phyloP scores from a whole-genome alignment of 345 rosid genomes.

The Moringa oleifera region DNA sequence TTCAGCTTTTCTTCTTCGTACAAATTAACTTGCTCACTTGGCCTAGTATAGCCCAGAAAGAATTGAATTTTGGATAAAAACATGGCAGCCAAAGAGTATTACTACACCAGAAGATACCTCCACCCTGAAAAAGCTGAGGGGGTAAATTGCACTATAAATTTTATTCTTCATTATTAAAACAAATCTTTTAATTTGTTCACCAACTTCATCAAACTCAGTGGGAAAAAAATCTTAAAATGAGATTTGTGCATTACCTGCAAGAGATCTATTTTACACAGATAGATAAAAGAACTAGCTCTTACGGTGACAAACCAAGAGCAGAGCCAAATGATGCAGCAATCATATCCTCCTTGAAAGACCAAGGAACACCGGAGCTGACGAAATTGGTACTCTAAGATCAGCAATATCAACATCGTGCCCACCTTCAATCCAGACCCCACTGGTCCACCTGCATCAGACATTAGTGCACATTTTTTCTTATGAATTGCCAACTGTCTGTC shows the following conservation, averaged over 20 bases:
- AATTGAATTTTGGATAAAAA: no score
- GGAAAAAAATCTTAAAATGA: neutral
- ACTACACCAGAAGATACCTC: no score
- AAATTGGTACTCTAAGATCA: constrained; percentile 83
- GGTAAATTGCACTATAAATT: no score
- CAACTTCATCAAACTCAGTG: constrained; percentile 3
- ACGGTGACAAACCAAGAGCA: neutral
- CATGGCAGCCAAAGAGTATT: no score
- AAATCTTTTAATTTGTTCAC: constrained; percentile 8
- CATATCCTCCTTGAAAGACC: constrained; percentile 59
- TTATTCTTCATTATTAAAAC: neutral
- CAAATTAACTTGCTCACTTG: no score
- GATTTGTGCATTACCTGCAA: neutral
- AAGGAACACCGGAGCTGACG: constrained; percentile 83
- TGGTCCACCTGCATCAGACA: constrained; percentile 83
- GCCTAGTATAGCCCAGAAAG: no score
- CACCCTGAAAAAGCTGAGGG: no score
- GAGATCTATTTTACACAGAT: neutral
- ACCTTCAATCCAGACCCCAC: constrained; percentile 98
- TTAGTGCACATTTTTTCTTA: no score
- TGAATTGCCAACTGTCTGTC: neutral
- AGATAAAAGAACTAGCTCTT: neutral
- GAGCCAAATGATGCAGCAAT: neutral
- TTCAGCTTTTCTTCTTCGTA: no score
- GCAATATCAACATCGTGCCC: constrained; percentile 94